Conservation (phyloP, 2,329 filamentous ascomycete species). For the Dactylellina haptotyla region DNA sequence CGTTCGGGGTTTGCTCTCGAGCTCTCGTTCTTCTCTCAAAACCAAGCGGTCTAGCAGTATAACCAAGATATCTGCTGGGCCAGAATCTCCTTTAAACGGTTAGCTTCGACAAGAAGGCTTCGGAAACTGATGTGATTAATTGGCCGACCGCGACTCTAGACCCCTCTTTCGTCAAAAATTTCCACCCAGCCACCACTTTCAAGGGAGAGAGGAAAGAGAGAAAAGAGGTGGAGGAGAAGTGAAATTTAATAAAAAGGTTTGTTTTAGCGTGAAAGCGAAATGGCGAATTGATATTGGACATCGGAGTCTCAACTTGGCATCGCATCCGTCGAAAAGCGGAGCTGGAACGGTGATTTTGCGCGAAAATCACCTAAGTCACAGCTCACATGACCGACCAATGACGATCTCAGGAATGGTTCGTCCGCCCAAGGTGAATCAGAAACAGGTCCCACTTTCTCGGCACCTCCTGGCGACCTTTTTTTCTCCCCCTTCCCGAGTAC, state of each 20-base stretch:
- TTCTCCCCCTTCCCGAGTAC: not conserved
- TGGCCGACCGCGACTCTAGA: not conserved
- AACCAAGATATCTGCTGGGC: no score
- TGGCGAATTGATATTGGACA: not conserved
- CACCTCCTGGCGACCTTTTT: not conserved
- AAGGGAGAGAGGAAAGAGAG: no score
- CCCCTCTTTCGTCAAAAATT: not conserved
- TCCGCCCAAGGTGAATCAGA: slow-evolving; percentile 3
- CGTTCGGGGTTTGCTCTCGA: no score
- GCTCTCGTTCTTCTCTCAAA: no score
- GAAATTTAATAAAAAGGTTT: not conserved
- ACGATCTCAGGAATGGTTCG: not conserved
- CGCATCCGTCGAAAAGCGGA: not conserved
- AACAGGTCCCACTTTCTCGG: not conserved
- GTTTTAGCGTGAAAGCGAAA: slow-evolving; percentile 8
- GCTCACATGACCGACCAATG: slow-evolving; percentile 13
- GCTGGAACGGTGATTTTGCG: not conserved
- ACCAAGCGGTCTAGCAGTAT: no score
- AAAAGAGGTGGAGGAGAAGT: no score
- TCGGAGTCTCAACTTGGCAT: not conserved
- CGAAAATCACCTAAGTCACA: not conserved
- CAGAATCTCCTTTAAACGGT: no score
- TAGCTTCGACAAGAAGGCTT: no score
- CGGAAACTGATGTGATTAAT: not conserved
- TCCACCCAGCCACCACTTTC: not conserved